Evolutionary conservation across 768 basidiomycete genomes (phyloP), one percentile per base, ranked within the genome.

Genomic region (Kwoniella pini): DNA sequence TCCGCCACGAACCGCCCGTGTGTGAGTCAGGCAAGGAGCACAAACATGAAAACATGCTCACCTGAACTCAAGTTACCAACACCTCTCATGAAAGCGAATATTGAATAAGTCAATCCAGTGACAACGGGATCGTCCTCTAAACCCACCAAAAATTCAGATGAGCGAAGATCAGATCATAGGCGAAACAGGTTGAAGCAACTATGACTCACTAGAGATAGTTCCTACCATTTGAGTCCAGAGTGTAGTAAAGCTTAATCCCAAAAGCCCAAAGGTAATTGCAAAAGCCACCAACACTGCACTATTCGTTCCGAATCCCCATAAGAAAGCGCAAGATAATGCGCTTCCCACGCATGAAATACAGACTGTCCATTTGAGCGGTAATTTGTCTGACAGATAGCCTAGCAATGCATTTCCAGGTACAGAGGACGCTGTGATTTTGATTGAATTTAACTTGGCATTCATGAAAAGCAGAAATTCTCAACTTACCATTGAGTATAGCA

Each of bases 281-380:
- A 77, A 77, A 0, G 59, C 44, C 2, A 72, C 56, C 27, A 77
- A 57, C 3, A 67, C 51, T 9, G 42, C 67, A 10, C 61, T 36
- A 21, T 61, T 60, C 19, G 68, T 68, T 1, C 69, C 71, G 57
- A 77, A 75, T 7, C 76, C 76, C 76, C 76, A 77, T 24, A 75
- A 54, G 59, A 77, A 63, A 22, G 72, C 59, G 44, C 70, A 77
- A 1, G 73, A 45, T 0, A 68, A 24, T 7, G 76, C 64, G 12
- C 67, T 55, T 2, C 67, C 73, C 7, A 68, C 26, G 63, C 68
- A 71, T 13, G 70, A 70, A 21, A 72, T 46, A 3, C 64, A 19
- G 50, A 77, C 70, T 55, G 70, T 66, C 45, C 50, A 10, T 9
- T 56, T 61, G 15, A 74, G 53, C 2, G 71, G 67, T 30, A 67